Base-by-base conservation (phyloP, 179 eudicot species). In the Corrigiola litoralis region DNA sequence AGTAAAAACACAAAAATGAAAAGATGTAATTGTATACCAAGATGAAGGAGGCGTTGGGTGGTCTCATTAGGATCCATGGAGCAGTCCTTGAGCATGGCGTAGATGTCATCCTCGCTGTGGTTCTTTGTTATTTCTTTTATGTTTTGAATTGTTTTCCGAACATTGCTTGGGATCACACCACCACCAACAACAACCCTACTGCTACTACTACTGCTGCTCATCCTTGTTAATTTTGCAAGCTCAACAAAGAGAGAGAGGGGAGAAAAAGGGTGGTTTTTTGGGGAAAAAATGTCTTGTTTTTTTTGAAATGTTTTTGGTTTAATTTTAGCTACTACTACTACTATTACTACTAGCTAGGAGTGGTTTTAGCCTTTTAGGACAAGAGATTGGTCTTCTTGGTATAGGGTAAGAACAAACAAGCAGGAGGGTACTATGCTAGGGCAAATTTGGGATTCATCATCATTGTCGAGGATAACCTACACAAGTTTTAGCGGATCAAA, bases 11-110 rank as follows among this genome's bases (percentile, higher is more conserved):
- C 9, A 53, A 3, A 24, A 24, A 9, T 21, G 8, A 46, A 20
- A 28, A 3, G 9, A 9, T 4, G 5, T 0, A 41, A 20, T 37
- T 48, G 27, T 58, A 47, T 73, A 83, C 88, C 88, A 18, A 80
- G 79, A 74, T 80, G 75, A 1, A 84, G 77, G 32, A 88, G 89
- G 36, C 72, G 77, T 65, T 86, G 92, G 55, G 82, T 69, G 49
- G 96, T 79, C 24, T 89, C 96, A 20, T 87, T 75, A 16, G 88
- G 89, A 81, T 89, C 96, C 90, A 89, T 87, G 8, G 75, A 71
- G 60, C 94, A 87, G 3, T 89, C 96, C 54, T 81, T 69, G 52
- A 89, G 89, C 84, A 82, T 80, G 34, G 84, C 76, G 54, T 83
- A 85, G 28, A 87, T 80, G 63, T 89, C 96, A 3, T 87, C 86